Conservation (phyloP, 257 asterid genomes). For the Solanum sejunctum region DNA sequence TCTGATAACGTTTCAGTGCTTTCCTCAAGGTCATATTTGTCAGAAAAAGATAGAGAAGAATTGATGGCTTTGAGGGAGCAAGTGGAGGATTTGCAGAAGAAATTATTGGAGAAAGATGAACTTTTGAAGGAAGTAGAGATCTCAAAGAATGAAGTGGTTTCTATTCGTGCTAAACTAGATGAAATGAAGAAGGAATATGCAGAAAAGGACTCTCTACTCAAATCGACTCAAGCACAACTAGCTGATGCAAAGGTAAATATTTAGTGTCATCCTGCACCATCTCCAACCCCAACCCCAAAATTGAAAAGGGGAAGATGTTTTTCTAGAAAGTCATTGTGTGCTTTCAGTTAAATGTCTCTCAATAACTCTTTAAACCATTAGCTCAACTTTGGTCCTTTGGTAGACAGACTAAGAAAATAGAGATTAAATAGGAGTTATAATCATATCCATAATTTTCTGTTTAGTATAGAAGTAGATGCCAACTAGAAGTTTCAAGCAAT, state of each 20-base stretch:
- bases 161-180: conserved; percentile 29
- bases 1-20: conserved; percentile 35
- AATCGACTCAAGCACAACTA: conserved; percentile 66
- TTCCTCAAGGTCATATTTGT: conserved; percentile 40
- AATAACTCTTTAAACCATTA: background rate
- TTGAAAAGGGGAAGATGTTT: background rate
- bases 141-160: conserved; percentile 47
- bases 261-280: background rate
- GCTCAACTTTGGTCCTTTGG: background rate
- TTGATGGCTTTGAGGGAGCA: conserved; percentile 51
- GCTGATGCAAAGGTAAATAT: conserved; percentile 66
- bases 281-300: background rate
- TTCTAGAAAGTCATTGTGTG: background rate
- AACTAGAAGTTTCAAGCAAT: background rate
- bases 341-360: background rate
- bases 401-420: background rate
- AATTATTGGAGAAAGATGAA: conserved; percentile 72
- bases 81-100: conserved; percentile 58
- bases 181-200: conserved; percentile 46
- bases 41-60: conserved; percentile 79
- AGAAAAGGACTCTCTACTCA: conserved; percentile 56
- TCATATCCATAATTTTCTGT: background rate
- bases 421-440: background rate
- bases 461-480: background rate
- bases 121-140: conserved; percentile 56